These are phyloP conservation scores for Trichophyton benhamiae DNA, from an alignment of 2,329 filamentous ascomycete genomes.

Conservation along the genomic window DNA sequence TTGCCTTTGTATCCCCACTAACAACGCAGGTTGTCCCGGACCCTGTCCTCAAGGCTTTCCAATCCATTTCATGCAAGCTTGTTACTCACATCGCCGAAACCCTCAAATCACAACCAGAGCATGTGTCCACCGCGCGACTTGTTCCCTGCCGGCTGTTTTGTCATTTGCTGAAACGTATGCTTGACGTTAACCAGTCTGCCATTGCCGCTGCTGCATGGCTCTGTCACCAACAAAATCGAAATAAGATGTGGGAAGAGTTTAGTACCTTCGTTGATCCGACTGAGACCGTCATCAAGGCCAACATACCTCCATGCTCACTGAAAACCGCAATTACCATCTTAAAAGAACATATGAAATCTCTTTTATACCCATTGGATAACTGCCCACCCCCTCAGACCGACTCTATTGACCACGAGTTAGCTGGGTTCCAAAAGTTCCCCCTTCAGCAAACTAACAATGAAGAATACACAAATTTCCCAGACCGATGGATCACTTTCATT, in stretches of 20 bases:
- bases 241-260: constrained; percentile 92
- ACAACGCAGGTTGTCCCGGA: constrained; percentile 86
- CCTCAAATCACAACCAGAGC: constrained; percentile 70
- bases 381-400: constrained; percentile 23
- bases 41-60: constrained; percentile 71
- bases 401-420: constrained; percentile 23
- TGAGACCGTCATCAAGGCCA: constrained; percentile 31
- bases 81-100: constrained; percentile 71
- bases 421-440: constrained; percentile 23
- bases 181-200: constrained; percentile 84
- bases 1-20: constrained; percentile 76
- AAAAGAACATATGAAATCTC: constrained; percentile 33
- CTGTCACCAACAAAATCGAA: constrained; percentile 74
- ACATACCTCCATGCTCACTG: constrained; percentile 30
- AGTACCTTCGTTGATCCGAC: constrained; percentile 28
- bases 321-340: constrained; percentile 27
- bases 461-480: constrained; percentile 37
- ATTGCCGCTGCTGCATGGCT: constrained; percentile 91
- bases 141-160: constrained; percentile 82
- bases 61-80: constrained; percentile 71
- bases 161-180: constrained; percentile 68
- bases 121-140: constrained; percentile 78
- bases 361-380: constrained; percentile 31
- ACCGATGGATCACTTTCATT: constrained; percentile 37
- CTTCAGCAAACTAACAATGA: constrained; percentile 27